These are phyloP conservation scores for Gossypium longicalyx DNA, from an alignment of 345 rosid species.

Conservation along the genomic window DNA sequence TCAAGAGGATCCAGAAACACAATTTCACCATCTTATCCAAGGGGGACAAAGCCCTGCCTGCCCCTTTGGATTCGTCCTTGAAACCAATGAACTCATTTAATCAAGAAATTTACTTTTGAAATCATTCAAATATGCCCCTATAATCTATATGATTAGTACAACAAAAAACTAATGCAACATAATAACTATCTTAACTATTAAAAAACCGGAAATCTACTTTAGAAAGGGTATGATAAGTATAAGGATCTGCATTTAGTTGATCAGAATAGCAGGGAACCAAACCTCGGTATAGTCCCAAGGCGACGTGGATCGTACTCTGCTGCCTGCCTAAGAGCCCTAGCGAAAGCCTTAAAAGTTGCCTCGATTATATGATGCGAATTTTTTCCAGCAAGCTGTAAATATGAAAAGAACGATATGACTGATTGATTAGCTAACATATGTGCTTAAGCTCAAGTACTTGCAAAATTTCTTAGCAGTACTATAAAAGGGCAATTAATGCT, in stretches of 20 bases:
- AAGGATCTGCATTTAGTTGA: not conserved
- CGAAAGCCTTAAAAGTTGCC: constrained; percentile 96
- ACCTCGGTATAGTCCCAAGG: constrained; percentile 85
- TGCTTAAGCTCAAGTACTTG: not conserved
- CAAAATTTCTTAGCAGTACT: not conserved
- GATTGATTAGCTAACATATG: constrained; percentile 1
- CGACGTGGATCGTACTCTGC: constrained; percentile 74
- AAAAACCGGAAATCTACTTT: not conserved
- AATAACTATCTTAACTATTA: not conserved
- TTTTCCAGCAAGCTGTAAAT: constrained; percentile 72
- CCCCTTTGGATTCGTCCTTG: too few species aligned
- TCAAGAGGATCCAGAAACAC: too few species aligned
- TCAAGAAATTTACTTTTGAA: not conserved
- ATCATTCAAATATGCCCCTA: not conserved
- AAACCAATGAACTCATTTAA: not conserved
- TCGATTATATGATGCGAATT: constrained; percentile 93
- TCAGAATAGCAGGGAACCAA: constrained; percentile 11
- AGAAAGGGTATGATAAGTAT: not conserved
- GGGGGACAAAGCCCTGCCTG: too few species aligned
- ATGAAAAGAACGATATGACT: not conserved
- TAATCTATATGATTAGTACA: not conserved
- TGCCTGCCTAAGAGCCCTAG: constrained; percentile 93
- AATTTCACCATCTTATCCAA: too few species aligned
- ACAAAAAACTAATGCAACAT: not conserved
- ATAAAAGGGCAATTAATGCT: not conserved